Percentiles rank a stretch among this genome's conserved stretches.
Conservation (phyloP, 345 rosid genomes). For the Populus alba region DNA sequence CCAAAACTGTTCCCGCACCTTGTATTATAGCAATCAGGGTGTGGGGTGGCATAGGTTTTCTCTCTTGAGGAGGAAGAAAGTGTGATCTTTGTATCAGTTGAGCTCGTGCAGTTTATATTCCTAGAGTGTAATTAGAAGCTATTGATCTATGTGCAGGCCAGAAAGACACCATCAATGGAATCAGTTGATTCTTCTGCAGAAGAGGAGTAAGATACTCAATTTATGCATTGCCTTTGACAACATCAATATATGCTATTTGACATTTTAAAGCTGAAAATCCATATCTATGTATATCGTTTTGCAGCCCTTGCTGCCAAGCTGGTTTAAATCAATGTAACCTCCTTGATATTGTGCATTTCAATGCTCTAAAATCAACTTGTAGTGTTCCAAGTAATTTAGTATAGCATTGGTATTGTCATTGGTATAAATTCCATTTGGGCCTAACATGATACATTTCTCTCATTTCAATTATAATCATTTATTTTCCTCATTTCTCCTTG, state of each 20-base stretch:
- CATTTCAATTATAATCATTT: background rate
- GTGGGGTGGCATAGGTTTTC: background rate
- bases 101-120: conserved; percentile 10
- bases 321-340: background rate
- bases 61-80: background rate
- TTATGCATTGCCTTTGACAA: conserved; percentile 6
- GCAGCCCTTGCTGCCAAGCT: conserved; percentile 1
- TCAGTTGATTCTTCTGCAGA: conserved; percentile 96
- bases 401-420: background rate
- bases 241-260: conserved; percentile 4
- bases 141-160: conserved; percentile 48
- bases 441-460: background rate
- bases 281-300: background rate
- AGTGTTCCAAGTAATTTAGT: background rate
- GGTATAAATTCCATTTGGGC: background rate
- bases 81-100: background rate
- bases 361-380: background rate
- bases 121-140: background rate
- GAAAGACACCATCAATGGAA: conserved; percentile 81
- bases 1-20: background rate
- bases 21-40: background rate
- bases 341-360: background rate
- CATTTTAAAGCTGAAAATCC: background rate
- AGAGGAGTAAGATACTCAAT: conserved; percentile 77
- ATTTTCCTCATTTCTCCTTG: background rate